phyloP scores from a whole-genome alignment of 306 rosid genomes.

The Vigna angularis region DNA sequence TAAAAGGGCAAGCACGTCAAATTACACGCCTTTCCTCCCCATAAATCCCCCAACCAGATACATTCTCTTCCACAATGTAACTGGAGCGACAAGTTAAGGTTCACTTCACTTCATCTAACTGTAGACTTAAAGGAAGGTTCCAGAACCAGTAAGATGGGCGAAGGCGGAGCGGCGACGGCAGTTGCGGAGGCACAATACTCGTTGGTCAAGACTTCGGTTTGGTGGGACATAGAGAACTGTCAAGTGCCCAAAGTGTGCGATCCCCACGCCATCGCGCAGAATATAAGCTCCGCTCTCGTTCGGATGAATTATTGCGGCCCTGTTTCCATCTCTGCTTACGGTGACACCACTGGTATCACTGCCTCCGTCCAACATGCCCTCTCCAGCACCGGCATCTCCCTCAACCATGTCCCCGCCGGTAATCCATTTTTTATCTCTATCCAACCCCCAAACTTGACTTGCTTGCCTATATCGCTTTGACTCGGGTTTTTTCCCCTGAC shows the following conservation, averaged over 20 bases:
- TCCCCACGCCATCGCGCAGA: constrained; percentile 81
- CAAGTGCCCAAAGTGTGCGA: constrained; percentile 76
- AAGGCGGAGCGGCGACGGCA: constrained; percentile 37
- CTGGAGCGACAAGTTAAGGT: background rate
- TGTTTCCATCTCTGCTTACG: constrained; percentile 86
- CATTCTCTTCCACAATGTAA: background rate
- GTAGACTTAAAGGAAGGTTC: background rate
- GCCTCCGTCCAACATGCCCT: constrained; percentile 79
- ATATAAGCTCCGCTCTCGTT: constrained; percentile 82
- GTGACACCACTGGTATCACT: constrained; percentile 75
- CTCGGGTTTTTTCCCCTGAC: no score
- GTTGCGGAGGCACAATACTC: constrained; percentile 71
- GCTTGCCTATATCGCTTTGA: no score
- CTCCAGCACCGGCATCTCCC: constrained; percentile 87
- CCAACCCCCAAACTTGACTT: background rate
- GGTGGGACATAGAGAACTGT: constrained; percentile 98
- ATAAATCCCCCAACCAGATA: no score
- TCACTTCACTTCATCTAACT: background rate
- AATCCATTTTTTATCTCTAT: background rate
- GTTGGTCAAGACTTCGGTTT: constrained; percentile 78
- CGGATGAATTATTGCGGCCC: constrained; percentile 81
- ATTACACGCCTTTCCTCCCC: no score
- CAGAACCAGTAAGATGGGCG: constrained; percentile 32
- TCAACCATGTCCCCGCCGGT: constrained; percentile 95
- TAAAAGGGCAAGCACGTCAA: background rate